Evolutionary conservation across 208 protist species (phyloP).

Genomic region (Crithidia expoeki): DNA sequence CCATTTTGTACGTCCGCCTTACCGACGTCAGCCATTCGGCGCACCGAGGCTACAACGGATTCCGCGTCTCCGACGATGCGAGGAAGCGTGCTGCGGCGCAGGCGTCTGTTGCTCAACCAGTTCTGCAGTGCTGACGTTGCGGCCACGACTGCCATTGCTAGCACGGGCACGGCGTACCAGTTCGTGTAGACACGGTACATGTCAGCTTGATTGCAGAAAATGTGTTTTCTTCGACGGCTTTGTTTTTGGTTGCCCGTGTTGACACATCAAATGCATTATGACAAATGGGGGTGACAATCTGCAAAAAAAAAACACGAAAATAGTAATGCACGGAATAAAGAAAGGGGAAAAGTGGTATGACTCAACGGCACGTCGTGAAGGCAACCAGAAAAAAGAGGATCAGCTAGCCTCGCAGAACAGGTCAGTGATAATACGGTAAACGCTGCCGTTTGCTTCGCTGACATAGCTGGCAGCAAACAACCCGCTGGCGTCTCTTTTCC

Average conservation of each 20-base stretch:
- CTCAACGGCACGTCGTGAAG: too few species aligned
- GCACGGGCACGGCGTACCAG: constrained; percentile 17
- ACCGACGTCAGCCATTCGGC: not conserved
- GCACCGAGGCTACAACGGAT: not conserved
- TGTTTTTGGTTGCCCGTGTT: not conserved
- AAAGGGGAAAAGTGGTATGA: not conserved
- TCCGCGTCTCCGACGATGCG: constrained; percentile 5
- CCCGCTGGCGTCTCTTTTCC: too few species aligned
- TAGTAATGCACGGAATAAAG: too few species aligned
- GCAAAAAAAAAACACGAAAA: constrained; percentile 5
- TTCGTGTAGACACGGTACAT: not conserved
- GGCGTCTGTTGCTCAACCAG: not conserved
- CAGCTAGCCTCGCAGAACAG: too few species aligned
- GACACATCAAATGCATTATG: too few species aligned
- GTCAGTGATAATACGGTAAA: too few species aligned
- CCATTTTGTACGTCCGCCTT: not conserved
- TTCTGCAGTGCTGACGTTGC: constrained; percentile 5
- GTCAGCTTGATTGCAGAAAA: not conserved
- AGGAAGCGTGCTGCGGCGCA: not conserved
- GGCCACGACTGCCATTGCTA: not conserved
- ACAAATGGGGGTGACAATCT: not conserved
- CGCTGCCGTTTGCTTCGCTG: too few species aligned
- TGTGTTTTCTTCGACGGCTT: not conserved
- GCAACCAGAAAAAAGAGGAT: too few species aligned
- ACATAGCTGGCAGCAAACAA: too few species aligned